These are phyloP conservation scores for Eremothecium gossypii DNA, from an alignment of 1,139 yeast species.

Conservation along the genomic window DNA sequence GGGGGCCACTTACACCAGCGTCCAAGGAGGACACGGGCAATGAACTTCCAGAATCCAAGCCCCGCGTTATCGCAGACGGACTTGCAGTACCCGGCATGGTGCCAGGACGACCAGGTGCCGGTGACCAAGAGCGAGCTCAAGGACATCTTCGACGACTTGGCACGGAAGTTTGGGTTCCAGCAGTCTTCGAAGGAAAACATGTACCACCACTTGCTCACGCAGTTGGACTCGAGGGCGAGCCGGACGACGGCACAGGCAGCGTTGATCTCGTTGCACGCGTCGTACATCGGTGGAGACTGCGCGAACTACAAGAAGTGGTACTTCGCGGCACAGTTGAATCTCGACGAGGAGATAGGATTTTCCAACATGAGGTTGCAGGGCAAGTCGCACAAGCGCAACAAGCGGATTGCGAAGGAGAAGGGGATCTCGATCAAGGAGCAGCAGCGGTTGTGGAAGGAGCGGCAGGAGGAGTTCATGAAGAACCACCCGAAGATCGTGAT, in stretches of 20 bases:
- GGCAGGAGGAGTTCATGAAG: constrained; percentile 26
- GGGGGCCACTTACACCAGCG: neutral
- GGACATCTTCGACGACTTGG: constrained; percentile 43
- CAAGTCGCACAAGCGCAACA: constrained; percentile 29
- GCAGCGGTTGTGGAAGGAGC: constrained; percentile 24
- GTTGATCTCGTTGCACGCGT: constrained; percentile 53
- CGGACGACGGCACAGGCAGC: constrained; percentile 50
- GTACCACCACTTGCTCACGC: constrained; percentile 51
- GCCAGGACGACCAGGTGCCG: constrained; percentile 30
- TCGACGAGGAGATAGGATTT: constrained; percentile 52
- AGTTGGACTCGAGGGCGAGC: constrained; percentile 64
- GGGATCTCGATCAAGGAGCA: constrained; percentile 30
- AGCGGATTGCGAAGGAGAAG: constrained; percentile 30
- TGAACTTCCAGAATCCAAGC: constrained; percentile 7
- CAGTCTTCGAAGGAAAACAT: constrained; percentile 53
- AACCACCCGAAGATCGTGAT: constrained; percentile 26
- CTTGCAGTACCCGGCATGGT: constrained; percentile 29
- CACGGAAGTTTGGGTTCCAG: constrained; percentile 61
- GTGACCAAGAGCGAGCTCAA: constrained; percentile 44
- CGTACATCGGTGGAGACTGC: constrained; percentile 62
- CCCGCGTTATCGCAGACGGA: constrained; percentile 17
- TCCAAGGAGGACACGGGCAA: constrained; percentile 2
- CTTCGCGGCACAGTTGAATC: constrained; percentile 60
- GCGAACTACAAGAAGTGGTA: constrained; percentile 67
- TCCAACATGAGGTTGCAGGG: constrained; percentile 35